Evolutionary conservation across 2,329 filamentous ascomycete species (phyloP).

Genomic region (Elsinoe fawcettii): DNA sequence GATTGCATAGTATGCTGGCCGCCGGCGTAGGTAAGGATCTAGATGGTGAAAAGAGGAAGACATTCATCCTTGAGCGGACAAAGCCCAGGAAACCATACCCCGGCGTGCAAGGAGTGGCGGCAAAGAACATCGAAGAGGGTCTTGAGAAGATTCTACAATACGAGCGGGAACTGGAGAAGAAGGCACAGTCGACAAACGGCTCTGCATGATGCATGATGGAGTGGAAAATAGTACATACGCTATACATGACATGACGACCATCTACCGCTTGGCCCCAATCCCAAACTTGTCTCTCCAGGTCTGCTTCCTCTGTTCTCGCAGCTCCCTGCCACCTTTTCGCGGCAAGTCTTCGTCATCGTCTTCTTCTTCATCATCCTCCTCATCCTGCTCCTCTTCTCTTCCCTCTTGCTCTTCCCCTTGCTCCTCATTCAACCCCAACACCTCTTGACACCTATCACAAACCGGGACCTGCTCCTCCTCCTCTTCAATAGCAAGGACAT

Average conservation of each 20-base stretch:
- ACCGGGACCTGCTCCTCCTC: conserved; percentile 48
- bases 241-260: not conserved
- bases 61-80: not conserved
- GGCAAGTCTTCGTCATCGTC: conserved; percentile 13
- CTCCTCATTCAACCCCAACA: conserved; percentile 38
- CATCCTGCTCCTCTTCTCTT: conserved; percentile 5
- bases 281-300: conserved; percentile 8
- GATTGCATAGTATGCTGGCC: not conserved
- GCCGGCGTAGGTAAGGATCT: conserved; percentile 5
- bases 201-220: not conserved
- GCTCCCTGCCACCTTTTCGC: not conserved
- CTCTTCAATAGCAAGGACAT: conserved; percentile 42
- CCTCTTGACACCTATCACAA: conserved; percentile 65
- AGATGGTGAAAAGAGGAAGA: not conserved
- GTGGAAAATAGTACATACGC: not conserved
- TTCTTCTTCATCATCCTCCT: conserved; percentile 8
- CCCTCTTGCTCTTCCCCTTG: conserved; percentile 9
- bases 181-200: not conserved
- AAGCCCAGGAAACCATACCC: conserved; percentile 12
- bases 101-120: not conserved
- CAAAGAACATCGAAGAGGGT: conserved; percentile 5
- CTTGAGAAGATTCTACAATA: not conserved
- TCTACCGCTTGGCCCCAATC: conserved; percentile 1
- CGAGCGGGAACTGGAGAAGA: conserved; percentile 3
- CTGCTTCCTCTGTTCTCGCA: conserved; percentile 6